Conservation (phyloP, 306 rosid species). For the Begonia masoniana region DNA sequence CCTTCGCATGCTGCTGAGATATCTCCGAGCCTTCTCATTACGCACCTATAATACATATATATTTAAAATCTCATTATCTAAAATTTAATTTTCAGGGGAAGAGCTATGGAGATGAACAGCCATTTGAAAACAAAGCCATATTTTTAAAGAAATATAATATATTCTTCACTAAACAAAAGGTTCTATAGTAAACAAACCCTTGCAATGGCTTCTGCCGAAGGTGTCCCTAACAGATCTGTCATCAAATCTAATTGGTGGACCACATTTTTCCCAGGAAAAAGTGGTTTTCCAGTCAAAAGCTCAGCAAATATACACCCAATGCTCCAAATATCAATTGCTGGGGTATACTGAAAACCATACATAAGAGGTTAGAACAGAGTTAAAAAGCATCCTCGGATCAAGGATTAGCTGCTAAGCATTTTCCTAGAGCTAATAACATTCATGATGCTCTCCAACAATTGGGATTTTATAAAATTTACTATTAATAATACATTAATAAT, state of each 20-base stretch:
- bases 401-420: not conserved
- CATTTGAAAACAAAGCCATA: not conserved
- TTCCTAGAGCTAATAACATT: too few species aligned
- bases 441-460: too few species aligned
- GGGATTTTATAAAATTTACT: too few species aligned
- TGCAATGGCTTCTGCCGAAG: conserved; percentile 77
- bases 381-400: conserved; percentile 3
- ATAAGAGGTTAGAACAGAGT: conserved; percentile 3
- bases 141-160: not conserved
- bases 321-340: conserved; percentile 99
- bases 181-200: conserved; percentile 48
- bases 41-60: conserved; percentile 32
- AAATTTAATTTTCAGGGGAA: conserved; percentile 6
- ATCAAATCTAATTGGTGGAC: conserved; percentile 95
- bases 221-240: conserved; percentile 95
- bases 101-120: conserved; percentile 7
- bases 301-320: conserved; percentile 97
- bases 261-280: conserved; percentile 97
- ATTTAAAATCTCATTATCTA: conserved; percentile 2
- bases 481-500: too few species aligned
- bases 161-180: not conserved
- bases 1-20: conserved; percentile 90
- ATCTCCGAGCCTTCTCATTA: conserved; percentile 96
- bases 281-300: conserved; percentile 95
- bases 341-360: conserved; percentile 65